Base-by-base conservation (phyloP, 352 stramenopile genomes). In the Elongisporangium prolatum region DNA sequence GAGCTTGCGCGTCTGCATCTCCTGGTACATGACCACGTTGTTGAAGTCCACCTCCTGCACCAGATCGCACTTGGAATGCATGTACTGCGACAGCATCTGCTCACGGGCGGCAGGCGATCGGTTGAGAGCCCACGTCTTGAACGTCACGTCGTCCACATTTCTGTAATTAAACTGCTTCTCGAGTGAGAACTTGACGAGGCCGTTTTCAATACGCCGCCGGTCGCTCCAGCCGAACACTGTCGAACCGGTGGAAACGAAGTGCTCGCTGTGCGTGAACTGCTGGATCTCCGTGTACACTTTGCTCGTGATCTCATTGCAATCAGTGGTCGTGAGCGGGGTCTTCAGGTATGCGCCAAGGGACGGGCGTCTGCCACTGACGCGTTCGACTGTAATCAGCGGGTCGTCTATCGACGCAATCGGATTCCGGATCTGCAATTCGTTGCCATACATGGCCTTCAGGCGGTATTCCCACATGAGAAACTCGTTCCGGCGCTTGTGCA, bases 181-280 rank as follows among this genome's bases (percentile, higher is more conserved):
- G 17, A 91, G 61, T 4, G 77, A 76, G 54, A 88, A 91, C 64
- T 73, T 80, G 56, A 91, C 71, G 34, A 79, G 75, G 53, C 86
- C 71, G 57, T 77, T 69, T 52, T 69, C 65, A 34, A 85, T 56
- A 16, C 69, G 59, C 56, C 84, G 80, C 10, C 67, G 72, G 51
- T 91, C 80, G 52, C 72, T 65, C 80, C 80, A 91, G 20, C 80
- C 80, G 47, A 91, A 68, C n/a, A 91, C 68, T 24, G 68, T 82
- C 21, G 69, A 76, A 8, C 78, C 80, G 0, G 78, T 88, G 2
- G 77, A 82, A 5, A 69, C 65, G 9, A 48, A 28, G 16, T 82
- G 67, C 22, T 80, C 62, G 54, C 65, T 84, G 57, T 75, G 65
- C 13, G 75, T 72, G 59, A 89, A 91, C 14, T 58, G 54, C 40